A percentile compares a stretch with the other conserved stretches of the same genome.
phyloP scores from a whole-genome alignment of 1,139 yeast species.

The Eremothecium coryli region DNA sequence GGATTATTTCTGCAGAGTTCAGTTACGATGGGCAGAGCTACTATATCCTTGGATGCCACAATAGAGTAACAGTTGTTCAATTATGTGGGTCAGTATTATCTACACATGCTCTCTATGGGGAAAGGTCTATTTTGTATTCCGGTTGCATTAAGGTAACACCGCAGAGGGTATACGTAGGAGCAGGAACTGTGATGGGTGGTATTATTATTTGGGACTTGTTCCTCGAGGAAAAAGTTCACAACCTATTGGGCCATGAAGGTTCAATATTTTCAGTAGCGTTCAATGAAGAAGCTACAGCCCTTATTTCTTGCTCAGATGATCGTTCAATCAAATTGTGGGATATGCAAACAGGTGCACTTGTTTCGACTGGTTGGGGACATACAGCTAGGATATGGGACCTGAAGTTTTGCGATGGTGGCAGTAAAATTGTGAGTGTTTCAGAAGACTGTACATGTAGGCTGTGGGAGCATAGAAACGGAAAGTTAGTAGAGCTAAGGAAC shows the following conservation, averaged over 20 bases:
- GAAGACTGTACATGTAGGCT: slow-evolving; percentile 85
- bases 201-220: slow-evolving; percentile 65
- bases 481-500: slow-evolving; percentile 37
- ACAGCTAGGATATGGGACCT: slow-evolving; percentile 88
- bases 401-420: slow-evolving; percentile 41
- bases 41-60: slow-evolving; percentile 71
- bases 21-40: slow-evolving; percentile 32
- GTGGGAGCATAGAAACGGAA: slow-evolving; percentile 43
- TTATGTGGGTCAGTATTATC: slow-evolving; percentile 28
- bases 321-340: slow-evolving; percentile 76
- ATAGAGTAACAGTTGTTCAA: slow-evolving; percentile 48
- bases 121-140: slow-evolving; percentile 77
- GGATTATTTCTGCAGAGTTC: slow-evolving; percentile 63
- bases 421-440: slow-evolving; percentile 53
- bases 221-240: slow-evolving; percentile 40
- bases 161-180: slow-evolving; percentile 50
- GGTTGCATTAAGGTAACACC: slow-evolving; percentile 55
- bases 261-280: slow-evolving; percentile 76
- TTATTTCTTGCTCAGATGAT: slow-evolving; percentile 87
- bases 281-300: slow-evolving; percentile 44
- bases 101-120: slow-evolving; percentile 45
- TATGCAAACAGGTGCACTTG: slow-evolving; percentile 42
- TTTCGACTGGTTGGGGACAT: slow-evolving; percentile 94
- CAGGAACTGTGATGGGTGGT: slow-evolving; percentile 92
- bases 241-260: slow-evolving; percentile 72